Percentiles rank a stretch among this genome's conserved stretches.
Conservation (phyloP, 179 eudicot genomes). For the Patellifolia procumbens region DNA sequence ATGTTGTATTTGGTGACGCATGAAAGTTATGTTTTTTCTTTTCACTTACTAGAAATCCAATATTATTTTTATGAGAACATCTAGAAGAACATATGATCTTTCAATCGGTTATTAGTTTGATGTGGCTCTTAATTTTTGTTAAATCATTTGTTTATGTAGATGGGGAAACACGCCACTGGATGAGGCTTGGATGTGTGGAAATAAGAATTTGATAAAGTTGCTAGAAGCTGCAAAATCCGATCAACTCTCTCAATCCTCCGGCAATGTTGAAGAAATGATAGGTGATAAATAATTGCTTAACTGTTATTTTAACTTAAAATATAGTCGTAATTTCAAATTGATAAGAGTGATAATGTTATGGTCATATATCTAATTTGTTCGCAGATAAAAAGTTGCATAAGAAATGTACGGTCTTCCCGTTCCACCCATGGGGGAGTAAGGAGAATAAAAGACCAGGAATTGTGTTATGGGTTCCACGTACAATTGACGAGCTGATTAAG, state of each 20-base stretch:
- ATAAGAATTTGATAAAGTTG: constrained; percentile 52
- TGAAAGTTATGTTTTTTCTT: too few relatives aligned
- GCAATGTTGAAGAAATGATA: constrained; percentile 25
- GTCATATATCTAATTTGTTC: background rate
- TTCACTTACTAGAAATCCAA: background rate
- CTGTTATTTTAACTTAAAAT: too few relatives aligned
- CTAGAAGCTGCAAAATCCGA: constrained; percentile 59
- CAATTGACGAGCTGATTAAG: constrained; percentile 62
- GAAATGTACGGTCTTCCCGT: constrained; percentile 84
- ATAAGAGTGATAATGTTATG: background rate
- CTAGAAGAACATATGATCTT: background rate
- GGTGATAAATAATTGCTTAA: constrained; percentile 24
- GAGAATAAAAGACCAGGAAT: constrained; percentile 54
- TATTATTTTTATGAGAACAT: background rate
- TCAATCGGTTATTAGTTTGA: background rate
- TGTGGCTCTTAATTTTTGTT: background rate
- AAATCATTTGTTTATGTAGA: constrained; percentile 35
- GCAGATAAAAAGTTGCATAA: constrained; percentile 47
- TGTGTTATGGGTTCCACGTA: constrained; percentile 75
- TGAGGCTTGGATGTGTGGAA: constrained; percentile 68
- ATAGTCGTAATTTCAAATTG: too few relatives aligned
- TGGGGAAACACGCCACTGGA: constrained; percentile 84
- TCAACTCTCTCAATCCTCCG: constrained; percentile 39
- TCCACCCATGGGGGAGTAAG: constrained; percentile 57
- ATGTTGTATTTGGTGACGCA: too few relatives aligned